These are phyloP conservation scores for Meyerozyma elateridarum DNA, from an alignment of 1,139 yeast genomes.

Conservation along the genomic window DNA sequence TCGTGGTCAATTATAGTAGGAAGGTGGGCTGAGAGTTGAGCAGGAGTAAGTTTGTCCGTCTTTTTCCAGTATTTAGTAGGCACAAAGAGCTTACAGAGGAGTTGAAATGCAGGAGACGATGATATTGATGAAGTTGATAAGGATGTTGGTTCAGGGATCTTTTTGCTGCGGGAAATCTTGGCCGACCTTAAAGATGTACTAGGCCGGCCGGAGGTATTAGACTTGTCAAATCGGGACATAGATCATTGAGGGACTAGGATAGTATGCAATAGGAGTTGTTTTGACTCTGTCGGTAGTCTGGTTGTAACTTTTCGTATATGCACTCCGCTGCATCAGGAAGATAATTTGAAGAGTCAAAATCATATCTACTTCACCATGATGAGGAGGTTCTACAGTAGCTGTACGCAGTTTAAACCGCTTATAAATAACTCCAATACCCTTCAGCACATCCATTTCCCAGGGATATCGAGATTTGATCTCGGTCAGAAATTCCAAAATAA, in stretches of 20 bases:
- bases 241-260: too few species aligned
- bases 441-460: conserved; percentile 61
- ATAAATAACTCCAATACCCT: conserved; percentile 34
- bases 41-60: conserved; percentile 23
- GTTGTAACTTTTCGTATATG: too few species aligned
- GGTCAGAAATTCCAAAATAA: conserved; percentile 63
- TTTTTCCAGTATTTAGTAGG: conserved; percentile 28
- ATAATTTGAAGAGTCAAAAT: too few species aligned
- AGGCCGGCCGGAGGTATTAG: conserved; percentile 2
- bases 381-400: conserved; percentile 12
- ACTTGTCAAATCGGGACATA: too few species aligned
- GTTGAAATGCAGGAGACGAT: conserved; percentile 25
- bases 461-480: conserved; percentile 47
- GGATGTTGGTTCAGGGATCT: too few species aligned
- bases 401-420: conserved; percentile 27
- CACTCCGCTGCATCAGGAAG: too few species aligned
- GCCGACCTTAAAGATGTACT: not conserved
- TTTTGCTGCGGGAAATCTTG: too few species aligned
- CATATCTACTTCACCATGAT: too few species aligned
- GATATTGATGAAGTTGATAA: too few species aligned
- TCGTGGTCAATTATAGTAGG: conserved; percentile 20
- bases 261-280: conserved; percentile 1
- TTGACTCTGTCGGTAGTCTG: conserved; percentile 4
- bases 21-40: conserved; percentile 23
- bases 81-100: conserved; percentile 30